Evolutionary conservation across 1,139 yeast species (phyloP).

Genomic region (Kurtzmaniella quercitrusa): DNA sequence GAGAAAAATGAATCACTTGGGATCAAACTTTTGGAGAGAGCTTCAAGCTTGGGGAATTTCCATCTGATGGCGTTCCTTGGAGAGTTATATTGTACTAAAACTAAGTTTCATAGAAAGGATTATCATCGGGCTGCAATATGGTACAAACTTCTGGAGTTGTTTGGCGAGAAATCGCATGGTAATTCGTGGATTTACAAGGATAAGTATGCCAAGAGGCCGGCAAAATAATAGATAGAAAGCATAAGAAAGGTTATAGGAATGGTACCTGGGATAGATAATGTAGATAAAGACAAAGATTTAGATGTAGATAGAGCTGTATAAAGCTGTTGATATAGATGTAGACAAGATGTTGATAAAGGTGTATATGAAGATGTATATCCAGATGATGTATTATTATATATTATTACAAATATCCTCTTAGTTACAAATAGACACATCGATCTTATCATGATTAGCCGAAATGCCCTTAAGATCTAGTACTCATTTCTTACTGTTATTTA

Average conservation of each 20-base stretch:
- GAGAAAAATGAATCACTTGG: conserved; percentile 56
- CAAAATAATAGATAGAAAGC: neutral
- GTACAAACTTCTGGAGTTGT: conserved; percentile 61
- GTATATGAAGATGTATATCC: neutral
- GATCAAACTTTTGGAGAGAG: conserved; percentile 55
- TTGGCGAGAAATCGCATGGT: conserved; percentile 64
- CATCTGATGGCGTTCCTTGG: conserved; percentile 74
- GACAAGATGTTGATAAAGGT: too few species aligned
- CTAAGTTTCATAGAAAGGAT: conserved; percentile 56
- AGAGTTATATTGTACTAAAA: conserved; percentile 58
- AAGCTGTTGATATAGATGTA: too few species aligned
- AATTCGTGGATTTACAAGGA: conserved; percentile 78
- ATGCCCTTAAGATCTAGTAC: neutral
- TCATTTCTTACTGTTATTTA: conserved; percentile 2
- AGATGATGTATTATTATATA: too few species aligned
- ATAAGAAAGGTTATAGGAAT: too few species aligned
- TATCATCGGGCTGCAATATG: conserved; percentile 64
- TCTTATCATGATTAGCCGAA: too few species aligned
- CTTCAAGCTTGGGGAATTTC: conserved; percentile 66
- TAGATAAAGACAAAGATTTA: too few species aligned
- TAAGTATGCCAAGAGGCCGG: conserved; percentile 43
- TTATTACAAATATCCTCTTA: too few species aligned
- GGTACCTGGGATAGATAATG: too few species aligned
- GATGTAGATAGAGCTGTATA: too few species aligned
- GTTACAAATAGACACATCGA: too few species aligned